Evolutionary conservation across 805 yeast genomes (phyloP).

Genomic region (Saccharomycopsis oosterbeekiorum): DNA sequence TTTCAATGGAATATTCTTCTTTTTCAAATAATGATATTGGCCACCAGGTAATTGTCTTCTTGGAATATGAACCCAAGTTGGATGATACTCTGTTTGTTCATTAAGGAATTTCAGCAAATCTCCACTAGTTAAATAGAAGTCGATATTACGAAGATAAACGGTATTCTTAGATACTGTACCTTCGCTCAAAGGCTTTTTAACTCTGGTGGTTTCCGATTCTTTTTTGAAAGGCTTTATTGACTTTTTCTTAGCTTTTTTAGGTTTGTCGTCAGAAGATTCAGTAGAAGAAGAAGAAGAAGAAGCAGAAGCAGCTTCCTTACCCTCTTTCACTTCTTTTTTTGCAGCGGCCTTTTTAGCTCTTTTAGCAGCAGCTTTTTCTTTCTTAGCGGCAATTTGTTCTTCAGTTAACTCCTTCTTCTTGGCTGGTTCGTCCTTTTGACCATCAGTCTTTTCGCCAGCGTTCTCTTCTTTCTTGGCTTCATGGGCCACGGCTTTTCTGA

Average conservation of each 20-base stretch:
- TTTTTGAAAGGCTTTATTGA: constrained; percentile 2
- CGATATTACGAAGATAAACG: constrained; percentile 52
- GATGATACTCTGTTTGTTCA: constrained; percentile 30
- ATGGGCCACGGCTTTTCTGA: constrained; percentile 42
- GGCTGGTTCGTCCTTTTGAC: background rate
- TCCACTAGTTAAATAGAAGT: constrained; percentile 38
- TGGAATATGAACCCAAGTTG: constrained; percentile 54
- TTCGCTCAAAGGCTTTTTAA: constrained; percentile 29
- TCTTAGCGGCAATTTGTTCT: constrained; percentile 2
- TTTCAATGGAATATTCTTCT: constrained; percentile 38
- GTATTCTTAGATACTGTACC: constrained; percentile 50
- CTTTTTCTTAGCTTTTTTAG: constrained; percentile 23
- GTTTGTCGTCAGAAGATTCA: constrained; percentile 2
- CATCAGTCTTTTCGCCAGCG: background rate
- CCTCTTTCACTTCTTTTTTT: constrained; percentile 10
- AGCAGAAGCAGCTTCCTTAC: constrained; percentile 16
- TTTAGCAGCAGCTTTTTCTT: constrained; percentile 16
- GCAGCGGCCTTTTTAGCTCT: constrained; percentile 18
- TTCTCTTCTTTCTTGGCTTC: constrained; percentile 9
- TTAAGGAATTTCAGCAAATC: constrained; percentile 37
- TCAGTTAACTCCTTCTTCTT: background rate
- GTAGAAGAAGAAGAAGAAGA: background rate
- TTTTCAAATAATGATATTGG: constrained; percentile 35
- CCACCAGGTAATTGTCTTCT: constrained; percentile 36
- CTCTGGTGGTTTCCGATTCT: constrained; percentile 4